Percentiles rank a stretch among this genome's conserved stretches.
Evolutionary conservation across 2,329 filamentous ascomycete genomes (phyloP).

Genomic region (Fusarium tanahbumbuense): DNA sequence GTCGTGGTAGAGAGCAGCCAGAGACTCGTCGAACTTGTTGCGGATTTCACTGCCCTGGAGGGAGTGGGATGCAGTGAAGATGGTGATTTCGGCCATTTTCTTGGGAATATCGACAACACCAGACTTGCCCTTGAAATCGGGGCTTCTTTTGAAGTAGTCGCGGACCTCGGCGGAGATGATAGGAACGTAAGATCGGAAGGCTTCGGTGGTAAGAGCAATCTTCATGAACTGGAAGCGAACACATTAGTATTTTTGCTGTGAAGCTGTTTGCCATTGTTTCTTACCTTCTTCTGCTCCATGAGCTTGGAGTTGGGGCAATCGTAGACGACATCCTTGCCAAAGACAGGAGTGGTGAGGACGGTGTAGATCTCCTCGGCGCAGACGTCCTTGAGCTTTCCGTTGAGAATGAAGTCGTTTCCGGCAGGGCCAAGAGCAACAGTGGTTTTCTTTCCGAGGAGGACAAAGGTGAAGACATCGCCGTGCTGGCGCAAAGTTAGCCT

Average conservation of each 20-base stretch:
- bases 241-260: slow-evolving; percentile 27
- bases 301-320: slow-evolving; percentile 91
- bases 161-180: slow-evolving; percentile 81
- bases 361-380: slow-evolving; percentile 92
- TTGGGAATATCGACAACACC: slow-evolving; percentile 79
- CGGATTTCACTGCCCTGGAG: slow-evolving; percentile 88
- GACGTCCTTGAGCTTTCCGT: slow-evolving; percentile 89
- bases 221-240: slow-evolving; percentile 75
- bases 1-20: slow-evolving; percentile 87
- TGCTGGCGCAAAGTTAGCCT: slow-evolving; percentile 63
- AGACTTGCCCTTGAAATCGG: slow-evolving; percentile 73
- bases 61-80: slow-evolving; percentile 88
- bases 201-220: slow-evolving; percentile 79
- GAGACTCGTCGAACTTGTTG: slow-evolving; percentile 80
- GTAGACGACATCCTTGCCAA: slow-evolving; percentile 88
- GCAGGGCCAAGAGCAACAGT: slow-evolving; percentile 85
- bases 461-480: slow-evolving; percentile 90
- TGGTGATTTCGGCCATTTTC: slow-evolving; percentile 86
- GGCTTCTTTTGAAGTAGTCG: slow-evolving; percentile 75
- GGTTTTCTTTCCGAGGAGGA: slow-evolving; percentile 88
- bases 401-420: slow-evolving; percentile 92
- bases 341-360: slow-evolving; percentile 77
- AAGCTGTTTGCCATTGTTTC: slow-evolving; percentile 20
- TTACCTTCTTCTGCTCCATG: slow-evolving; percentile 95
- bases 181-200: slow-evolving; percentile 79